Evolutionary conservation across 2,329 filamentous ascomycete genomes (phyloP).

Genomic region (Hymenoscyphus scutula): DNA sequence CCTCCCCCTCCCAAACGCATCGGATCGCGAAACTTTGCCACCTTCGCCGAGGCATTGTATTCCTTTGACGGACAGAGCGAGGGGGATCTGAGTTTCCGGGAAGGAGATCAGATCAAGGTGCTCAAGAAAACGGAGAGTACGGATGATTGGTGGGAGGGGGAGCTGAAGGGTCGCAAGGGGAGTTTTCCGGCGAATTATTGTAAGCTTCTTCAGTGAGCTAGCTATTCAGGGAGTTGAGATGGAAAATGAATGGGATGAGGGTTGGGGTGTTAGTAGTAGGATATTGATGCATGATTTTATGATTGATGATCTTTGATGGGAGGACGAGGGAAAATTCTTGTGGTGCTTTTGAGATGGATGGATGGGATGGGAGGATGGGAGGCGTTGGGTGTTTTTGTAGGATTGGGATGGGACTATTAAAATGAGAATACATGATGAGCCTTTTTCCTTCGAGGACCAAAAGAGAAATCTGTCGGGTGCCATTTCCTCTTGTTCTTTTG

Average conservation of each 20-base stretch:
- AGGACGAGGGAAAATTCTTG: not conserved
- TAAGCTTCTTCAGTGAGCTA: conserved; percentile 36
- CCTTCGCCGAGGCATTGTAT: conserved; percentile 64
- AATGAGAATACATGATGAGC: conserved; percentile 1
- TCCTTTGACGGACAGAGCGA: conserved; percentile 67
- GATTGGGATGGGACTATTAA: not conserved
- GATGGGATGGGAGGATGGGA: not conserved
- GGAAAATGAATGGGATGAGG: not conserved
- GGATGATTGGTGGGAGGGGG: conserved; percentile 88
- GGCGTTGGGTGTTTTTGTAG: not conserved
- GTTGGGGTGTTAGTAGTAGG: not conserved
- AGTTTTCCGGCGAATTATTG: conserved; percentile 86
- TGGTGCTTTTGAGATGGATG: not conserved
- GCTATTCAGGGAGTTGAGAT: not conserved
- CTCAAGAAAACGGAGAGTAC: conserved; percentile 75
- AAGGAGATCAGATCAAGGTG: conserved; percentile 75
- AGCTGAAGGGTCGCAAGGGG: conserved; percentile 65
- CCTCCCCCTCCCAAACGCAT: conserved; percentile 64
- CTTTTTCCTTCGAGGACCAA: too few species aligned
- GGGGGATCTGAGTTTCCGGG: conserved; percentile 71
- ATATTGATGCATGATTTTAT: not conserved
- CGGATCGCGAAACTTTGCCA: conserved; percentile 44
- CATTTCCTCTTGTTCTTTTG: too few species aligned
- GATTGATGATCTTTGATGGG: not conserved
- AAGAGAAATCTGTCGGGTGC: too few species aligned